Evolutionary conservation across 208 protist genomes (phyloP).

Genomic region (Crithidia mellificae): DNA sequence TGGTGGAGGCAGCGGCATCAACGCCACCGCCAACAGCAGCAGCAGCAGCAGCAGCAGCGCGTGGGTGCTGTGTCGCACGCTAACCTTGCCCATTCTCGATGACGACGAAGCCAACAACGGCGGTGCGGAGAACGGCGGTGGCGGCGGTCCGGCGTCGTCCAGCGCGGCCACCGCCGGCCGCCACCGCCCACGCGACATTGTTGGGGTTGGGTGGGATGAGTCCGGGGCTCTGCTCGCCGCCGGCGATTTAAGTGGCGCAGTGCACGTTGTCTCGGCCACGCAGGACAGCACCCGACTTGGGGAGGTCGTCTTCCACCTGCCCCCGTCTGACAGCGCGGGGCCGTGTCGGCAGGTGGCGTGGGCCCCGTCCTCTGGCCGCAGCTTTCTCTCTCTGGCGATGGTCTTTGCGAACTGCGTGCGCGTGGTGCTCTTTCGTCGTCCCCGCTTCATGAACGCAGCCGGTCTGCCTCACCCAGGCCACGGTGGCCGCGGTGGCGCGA

Average conservation of each 20-base stretch:
- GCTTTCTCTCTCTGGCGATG: constrained; percentile 74
- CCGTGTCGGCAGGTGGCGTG: constrained; percentile 66
- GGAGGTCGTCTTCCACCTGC: constrained; percentile 34
- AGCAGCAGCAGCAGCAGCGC: constrained; percentile 3
- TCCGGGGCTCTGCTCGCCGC: constrained; percentile 64
- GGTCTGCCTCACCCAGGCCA: constrained; percentile 25
- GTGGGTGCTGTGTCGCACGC: constrained; percentile 27
- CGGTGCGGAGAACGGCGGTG: neutral
- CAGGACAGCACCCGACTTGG: constrained; percentile 39
- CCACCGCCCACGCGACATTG: constrained; percentile 33
- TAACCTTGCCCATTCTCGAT: constrained; percentile 17
- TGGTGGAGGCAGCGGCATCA: too few relatives aligned
- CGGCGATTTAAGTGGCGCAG: constrained; percentile 47
- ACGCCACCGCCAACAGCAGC: too few relatives aligned
- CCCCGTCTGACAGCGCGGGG: constrained; percentile 2
- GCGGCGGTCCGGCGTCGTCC: neutral
- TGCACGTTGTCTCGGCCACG: constrained; percentile 55
- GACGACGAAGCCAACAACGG: constrained; percentile 5
- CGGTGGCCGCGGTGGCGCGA: neutral
- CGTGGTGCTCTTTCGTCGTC: constrained; percentile 68
- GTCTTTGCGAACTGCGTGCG: constrained; percentile 49
- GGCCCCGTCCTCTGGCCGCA: constrained; percentile 74
- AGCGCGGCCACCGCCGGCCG: neutral
- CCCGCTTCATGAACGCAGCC: constrained; percentile 36
- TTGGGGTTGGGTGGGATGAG: constrained; percentile 68